Evolutionary conservation across 192 early-diverging fungal genomes (phyloP).

Genomic region (Backusella circina): DNA sequence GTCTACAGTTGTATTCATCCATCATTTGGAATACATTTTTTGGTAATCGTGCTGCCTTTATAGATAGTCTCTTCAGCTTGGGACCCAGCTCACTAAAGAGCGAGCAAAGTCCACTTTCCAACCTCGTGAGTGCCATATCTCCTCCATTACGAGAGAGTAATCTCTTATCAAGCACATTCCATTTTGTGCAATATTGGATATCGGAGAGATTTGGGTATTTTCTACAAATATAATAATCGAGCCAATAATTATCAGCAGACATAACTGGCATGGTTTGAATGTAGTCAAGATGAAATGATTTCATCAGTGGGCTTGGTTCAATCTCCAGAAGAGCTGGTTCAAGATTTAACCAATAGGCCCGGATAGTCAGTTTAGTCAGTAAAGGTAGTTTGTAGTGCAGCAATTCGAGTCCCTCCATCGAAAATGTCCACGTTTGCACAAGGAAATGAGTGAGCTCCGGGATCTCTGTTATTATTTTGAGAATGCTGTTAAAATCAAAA

Average conservation of each 20-base stretch:
- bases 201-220: neutral
- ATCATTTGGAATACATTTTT: neutral
- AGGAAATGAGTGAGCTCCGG: neutral
- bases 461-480: neutral
- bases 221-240: neutral
- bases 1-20: neutral
- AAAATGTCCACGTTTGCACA: neutral
- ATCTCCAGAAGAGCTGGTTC: neutral
- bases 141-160: too few species aligned
- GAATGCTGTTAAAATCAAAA: neutral
- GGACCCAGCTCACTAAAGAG: neutral
- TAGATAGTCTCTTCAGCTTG: neutral
- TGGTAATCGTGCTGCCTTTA: neutral
- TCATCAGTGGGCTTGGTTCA: neutral
- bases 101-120: neutral
- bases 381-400: neutral
- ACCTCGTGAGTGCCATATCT: neutral
- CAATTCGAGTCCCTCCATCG: neutral
- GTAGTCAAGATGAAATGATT: neutral
- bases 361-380: neutral
- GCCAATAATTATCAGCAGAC: neutral
- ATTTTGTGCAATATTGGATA: neutral
- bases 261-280: neutral
- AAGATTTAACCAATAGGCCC: neutral
- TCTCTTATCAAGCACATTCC: neutral